Evolutionary conservation across 2,329 filamentous ascomycete species (phyloP).

Genomic region (Dothideomycetes sp.): DNA sequence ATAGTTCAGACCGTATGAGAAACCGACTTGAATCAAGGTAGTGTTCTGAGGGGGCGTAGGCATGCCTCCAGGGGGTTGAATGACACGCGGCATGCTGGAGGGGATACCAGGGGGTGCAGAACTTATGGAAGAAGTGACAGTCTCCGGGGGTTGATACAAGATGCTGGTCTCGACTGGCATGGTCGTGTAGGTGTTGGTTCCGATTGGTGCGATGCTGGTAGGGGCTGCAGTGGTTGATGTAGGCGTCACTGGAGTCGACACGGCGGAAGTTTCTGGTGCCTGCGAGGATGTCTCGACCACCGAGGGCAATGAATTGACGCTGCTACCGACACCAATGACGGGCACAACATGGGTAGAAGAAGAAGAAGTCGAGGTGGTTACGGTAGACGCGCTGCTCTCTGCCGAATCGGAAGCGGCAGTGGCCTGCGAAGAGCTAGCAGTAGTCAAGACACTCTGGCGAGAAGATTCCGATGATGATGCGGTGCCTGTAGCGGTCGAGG

Average conservation of each 20-base stretch:
- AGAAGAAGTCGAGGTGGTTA: not conserved
- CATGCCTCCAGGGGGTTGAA: conserved; percentile 58
- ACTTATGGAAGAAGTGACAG: conserved; percentile 26
- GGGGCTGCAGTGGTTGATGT: conserved; percentile 26
- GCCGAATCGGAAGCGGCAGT: conserved; percentile 4
- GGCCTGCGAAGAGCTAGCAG: conserved; percentile 1
- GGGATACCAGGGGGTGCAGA: conserved; percentile 47
- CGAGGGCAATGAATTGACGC: conserved; percentile 2
- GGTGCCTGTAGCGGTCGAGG: not conserved
- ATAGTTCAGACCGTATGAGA: conserved; percentile 74
- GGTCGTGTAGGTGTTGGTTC: conserved; percentile 36
- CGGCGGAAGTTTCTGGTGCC: conserved; percentile 11
- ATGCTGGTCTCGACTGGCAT: conserved; percentile 53
- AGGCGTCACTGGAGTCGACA: conserved; percentile 18
- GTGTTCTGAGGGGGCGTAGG: conserved; percentile 52
- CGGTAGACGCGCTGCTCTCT: conserved; percentile 3
- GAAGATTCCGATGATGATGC: not conserved
- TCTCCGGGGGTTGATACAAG: conserved; percentile 44
- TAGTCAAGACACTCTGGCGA: not conserved
- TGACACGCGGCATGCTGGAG: conserved; percentile 61
- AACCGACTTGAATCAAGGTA: conserved; percentile 73
- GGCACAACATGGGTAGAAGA: not conserved
- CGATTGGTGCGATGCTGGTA: conserved; percentile 37
- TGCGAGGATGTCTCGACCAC: not conserved
- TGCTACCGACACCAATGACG: not conserved